Evolutionary conservation across 768 basidiomycete species (phyloP).

Genomic region (Lentinula lateritia): DNA sequence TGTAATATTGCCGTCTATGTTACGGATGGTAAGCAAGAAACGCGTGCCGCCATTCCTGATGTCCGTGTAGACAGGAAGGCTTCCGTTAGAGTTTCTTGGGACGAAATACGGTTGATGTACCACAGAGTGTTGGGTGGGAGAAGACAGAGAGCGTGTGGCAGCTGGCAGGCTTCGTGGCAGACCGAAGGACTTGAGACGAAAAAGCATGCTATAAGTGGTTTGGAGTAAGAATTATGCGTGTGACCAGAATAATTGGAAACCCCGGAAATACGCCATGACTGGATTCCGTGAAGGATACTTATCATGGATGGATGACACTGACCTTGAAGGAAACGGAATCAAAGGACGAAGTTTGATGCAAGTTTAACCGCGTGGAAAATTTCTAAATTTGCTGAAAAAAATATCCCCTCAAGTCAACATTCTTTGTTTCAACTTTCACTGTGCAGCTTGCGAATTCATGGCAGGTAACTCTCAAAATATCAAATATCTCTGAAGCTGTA

Average conservation of each 20-base stretch:
- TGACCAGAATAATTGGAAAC: neutral
- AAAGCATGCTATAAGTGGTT: neutral
- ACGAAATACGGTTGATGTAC: conserved; percentile 46
- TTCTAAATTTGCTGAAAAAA: neutral
- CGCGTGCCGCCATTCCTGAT: conserved; percentile 61
- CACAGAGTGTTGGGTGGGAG: conserved; percentile 9
- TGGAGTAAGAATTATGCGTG: neutral
- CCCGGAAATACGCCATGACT: neutral
- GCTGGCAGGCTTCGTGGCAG: conserved; percentile 11
- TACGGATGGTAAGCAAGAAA: conserved; percentile 53
- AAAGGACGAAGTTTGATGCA: neutral
- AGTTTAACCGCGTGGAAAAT: neutral
- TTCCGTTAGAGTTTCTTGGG: conserved; percentile 59
- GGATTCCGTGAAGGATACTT: neutral
- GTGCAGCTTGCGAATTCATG: neutral
- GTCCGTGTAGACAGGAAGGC: conserved; percentile 73
- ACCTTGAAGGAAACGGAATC: neutral
- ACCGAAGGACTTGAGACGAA: neutral
- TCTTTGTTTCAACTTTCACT: neutral
- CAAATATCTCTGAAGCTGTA: neutral
- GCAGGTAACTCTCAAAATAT: neutral
- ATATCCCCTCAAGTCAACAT: neutral
- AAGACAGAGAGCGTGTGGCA: conserved; percentile 12
- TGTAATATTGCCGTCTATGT: conserved; percentile 58
- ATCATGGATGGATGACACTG: neutral